Evolutionary conservation across 208 protist genomes (phyloP).

Genomic region (Strigomonas culicis): DNA sequence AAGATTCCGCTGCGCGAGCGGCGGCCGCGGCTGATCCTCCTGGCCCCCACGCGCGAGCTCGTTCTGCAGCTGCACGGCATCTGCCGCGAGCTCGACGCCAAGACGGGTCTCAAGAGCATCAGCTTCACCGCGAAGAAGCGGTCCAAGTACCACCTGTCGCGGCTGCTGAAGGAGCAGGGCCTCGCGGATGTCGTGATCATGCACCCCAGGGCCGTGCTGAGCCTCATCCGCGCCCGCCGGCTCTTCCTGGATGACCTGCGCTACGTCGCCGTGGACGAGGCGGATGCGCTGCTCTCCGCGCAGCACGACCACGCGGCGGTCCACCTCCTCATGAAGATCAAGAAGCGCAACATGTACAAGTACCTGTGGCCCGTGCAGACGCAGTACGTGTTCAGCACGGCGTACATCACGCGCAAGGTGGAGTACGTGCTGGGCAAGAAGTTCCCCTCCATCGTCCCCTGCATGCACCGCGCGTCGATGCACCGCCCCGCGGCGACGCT

Average conservation of each 20-base stretch:
- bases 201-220: conserved; percentile 65
- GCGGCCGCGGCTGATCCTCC: conserved; percentile 79
- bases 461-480: conserved; percentile 58
- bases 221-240: conserved; percentile 63
- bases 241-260: conserved; percentile 86
- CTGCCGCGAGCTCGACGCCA: conserved; percentile 44
- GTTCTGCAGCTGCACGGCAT: conserved; percentile 65
- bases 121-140: conserved; percentile 68
- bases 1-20: conserved; percentile 78
- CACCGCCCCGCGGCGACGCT: conserved; percentile 46
- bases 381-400: conserved; percentile 70
- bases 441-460: conserved; percentile 44
- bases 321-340: conserved; percentile 70
- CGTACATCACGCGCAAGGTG: conserved; percentile 77
- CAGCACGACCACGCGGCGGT: conserved; percentile 79
- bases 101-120: conserved; percentile 51
- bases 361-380: conserved; percentile 85
- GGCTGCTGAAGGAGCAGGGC: conserved; percentile 42
- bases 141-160: conserved; percentile 58
- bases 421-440: conserved; percentile 61
- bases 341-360: conserved; percentile 71
- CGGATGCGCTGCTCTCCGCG: conserved; percentile 69
- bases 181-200: conserved; percentile 79
- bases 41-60: conserved; percentile 72
- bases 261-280: conserved; percentile 84